Base-by-base conservation (phyloP, 208 protist genomes). In the Acanthamoeba healyi region DNA sequence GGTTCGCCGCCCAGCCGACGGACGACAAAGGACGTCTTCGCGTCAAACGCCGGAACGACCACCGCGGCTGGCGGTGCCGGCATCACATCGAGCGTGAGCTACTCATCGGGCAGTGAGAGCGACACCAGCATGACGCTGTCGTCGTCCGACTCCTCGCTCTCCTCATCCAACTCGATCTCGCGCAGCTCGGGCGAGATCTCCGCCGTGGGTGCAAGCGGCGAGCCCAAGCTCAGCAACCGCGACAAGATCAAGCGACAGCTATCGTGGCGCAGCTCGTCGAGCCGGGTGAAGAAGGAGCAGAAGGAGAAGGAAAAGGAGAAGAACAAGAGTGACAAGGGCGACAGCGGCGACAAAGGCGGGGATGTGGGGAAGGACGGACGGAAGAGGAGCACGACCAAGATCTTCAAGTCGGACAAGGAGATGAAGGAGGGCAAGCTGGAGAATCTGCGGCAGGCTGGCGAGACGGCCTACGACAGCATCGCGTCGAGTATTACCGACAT, bases 341-440 rank as follows among this genome's bases (percentile, higher is more conserved):
- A 26, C n/a, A 72, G 19, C 24, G 38, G 34, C 19, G 24, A 19
- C n/a, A 38, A 40, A 14, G 34, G 24, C 61, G 29, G 24, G 34
- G 24, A 72, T 7, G 63, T 15, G n/a, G 19, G 38, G 63, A 14
- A 22, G 10, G 17, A 40, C 1, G 38, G 24, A 2, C 70, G 70
- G 5, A 79, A 79, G 70, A 10, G 70, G 12, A 17, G 70, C 70
- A 24, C 34, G 36, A 79, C 70, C 6, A 79, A 79, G 38, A 6
- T 44, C 10, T 79, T 38, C 70, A 79, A 79, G 38, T 26, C 38
- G 36, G 79, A 87, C 49, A 87, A 87, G 44, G 79, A 87, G 49
- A 54, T 87, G 79, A 87, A 87, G 46, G 79, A 87, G 49, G 44
- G 44, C 46, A 87, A 87, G 46, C 49, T 87, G 44, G 79, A 87